Base-by-base conservation (phyloP, 768 basidiomycete genomes). In the Boletus rubroflammeus region DNA sequence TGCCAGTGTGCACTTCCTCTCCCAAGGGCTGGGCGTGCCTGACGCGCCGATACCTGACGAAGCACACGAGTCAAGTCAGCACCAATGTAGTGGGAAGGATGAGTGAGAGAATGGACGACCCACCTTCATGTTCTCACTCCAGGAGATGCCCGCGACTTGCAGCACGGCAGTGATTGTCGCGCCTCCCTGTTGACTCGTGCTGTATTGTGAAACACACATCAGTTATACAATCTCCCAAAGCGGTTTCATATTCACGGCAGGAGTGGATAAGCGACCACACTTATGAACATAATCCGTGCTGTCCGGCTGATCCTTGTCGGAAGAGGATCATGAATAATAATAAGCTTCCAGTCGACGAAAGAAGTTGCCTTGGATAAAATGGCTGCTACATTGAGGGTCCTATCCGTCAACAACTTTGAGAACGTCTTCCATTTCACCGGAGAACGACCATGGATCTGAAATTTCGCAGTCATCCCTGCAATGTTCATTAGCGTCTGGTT, bases 321-420 rank as follows among this genome's bases (percentile, higher is more conserved):
- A 35, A 25, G 47, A n/a, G 23, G 23, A 47, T 49, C 57, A 57
- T 76, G 76, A n/a, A 75, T 67, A 15, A 75, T 67, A 15, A 71
- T 57, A 28, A 75, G 62, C 54, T 72, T 71, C 72, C 72, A 73
- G 51, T 77, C 73, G 15, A 68, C 56, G 58, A 65, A 70, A n/a
- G 60, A 73, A 19, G 64, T 58, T 35, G 53, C 64, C 51, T 62
- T 57, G 28, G 41, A 57, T 14, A 58, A 41, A 42, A 65, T 40
- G 19, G 61, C 57, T 9, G 60, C 55, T n/a, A 59, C 50, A 61
- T 43, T 56, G 57, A 41, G 56, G 61, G 53, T 62, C 59, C 57
- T 56, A 42, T 31, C 53, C 50, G 29, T 60, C 55, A 23, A 64
- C 56, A 3, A 59, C 47, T 3, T 50, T 56, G 25, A 64, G 52